Evolutionary conservation across 2,329 filamentous ascomycete genomes (phyloP), one percentile per base, ranked within the genome.

Genomic region (Colletotrichum sp.): DNA sequence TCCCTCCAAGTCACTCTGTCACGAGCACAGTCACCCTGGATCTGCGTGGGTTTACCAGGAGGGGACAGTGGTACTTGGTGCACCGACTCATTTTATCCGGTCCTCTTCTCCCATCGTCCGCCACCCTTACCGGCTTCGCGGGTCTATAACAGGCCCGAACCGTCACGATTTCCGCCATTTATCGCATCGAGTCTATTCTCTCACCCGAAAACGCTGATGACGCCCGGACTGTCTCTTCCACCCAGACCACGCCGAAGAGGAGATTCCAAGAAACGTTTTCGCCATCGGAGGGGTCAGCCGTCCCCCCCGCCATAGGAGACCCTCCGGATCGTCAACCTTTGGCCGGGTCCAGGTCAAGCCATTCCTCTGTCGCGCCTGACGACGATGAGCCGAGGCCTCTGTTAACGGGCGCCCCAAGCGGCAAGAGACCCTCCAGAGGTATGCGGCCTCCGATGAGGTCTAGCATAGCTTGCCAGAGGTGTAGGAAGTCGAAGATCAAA

Each of bases 401-500:
- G 34, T 26, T 70, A 30, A 44, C 72, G 8, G 72, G 72, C 30
- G 34, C 32, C 67, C 30, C 44, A 12, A 36, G 52, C 63, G 39
- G 36, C 36, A 86, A 86, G 80, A 88, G 86, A 77, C 83, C 85
- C 64, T 79, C 82, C 62, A 85, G 85, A 81, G 88, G 88, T n/a
- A 84, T 83, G 80, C 86, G 87, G 72, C 84, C 86, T 15, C 88
- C 88, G 39, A 94, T 95, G 91, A 91, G 95, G 79, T 95, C 94
- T 63, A 95, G 93, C 81, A 95, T 96, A 82, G 95, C 95, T 64
- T 97, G 95, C 84, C 88, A 91, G 77, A 90, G 92, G 78, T 96
- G 95, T 82, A 90, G 95, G 74, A 92, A 92, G 80, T 95, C 94
- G 82, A 98, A 97, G 86, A 95, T 96, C 82, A 96, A 96, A 85